A percentile compares a stretch with the other conserved stretches of the same genome.
phyloP scores from a whole-genome alignment of 2,329 filamentous ascomycete species.

The Ceratocystis eucalypticola region DNA sequence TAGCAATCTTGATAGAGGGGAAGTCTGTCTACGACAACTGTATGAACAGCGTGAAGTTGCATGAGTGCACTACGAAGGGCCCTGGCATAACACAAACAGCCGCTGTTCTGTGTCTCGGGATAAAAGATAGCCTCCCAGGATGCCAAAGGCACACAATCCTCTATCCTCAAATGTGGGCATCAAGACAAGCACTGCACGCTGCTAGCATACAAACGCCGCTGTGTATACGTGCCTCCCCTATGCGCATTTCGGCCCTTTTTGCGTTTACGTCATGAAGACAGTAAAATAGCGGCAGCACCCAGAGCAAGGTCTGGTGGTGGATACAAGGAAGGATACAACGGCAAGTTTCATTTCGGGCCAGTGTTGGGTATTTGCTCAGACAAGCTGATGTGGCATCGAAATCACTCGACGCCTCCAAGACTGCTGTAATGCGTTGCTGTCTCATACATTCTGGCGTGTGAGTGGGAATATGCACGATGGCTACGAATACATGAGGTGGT shows the following conservation, averaged over 20 bases:
- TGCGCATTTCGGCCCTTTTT: conserved; percentile 2
- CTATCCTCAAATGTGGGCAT: not conserved
- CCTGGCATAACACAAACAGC: too few relatives aligned
- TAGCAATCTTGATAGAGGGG: too few relatives aligned
- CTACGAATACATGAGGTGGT: not conserved
- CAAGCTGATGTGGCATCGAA: not conserved
- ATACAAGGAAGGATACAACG: not conserved
- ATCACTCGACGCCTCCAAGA: not conserved
- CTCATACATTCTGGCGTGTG: not conserved
- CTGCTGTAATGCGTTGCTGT: not conserved
- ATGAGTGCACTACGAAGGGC: too few relatives aligned
- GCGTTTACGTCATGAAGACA: not conserved
- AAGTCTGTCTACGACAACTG: too few relatives aligned
- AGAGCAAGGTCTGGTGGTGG: not conserved
- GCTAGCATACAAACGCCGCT: not conserved
- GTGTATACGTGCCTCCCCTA: not conserved
- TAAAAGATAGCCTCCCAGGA: not conserved
- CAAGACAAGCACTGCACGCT: not conserved
- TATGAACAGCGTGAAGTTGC: too few relatives aligned
- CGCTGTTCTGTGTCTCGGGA: too few relatives aligned
- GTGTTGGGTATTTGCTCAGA: not conserved
- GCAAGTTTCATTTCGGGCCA: not conserved
- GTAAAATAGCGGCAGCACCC: not conserved
- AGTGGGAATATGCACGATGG: not conserved
- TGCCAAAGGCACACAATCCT: not conserved